Base-by-base conservation (phyloP, 1,284 basidiomycete genomes). In the Xanthoconium separans region DNA sequence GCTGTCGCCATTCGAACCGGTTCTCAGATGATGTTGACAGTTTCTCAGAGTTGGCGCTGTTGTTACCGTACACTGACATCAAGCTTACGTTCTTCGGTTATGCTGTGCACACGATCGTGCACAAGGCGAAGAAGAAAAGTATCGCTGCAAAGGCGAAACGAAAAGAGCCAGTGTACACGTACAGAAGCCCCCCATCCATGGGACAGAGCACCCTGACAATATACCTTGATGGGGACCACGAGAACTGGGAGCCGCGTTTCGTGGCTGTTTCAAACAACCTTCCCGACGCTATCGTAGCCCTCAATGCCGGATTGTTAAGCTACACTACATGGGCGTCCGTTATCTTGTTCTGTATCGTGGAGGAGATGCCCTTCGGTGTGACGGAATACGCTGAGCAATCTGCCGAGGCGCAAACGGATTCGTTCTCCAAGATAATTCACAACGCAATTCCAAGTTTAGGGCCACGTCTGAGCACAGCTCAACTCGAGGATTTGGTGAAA, bases 371-470 rank as follows among this genome's bases (percentile, higher is more conserved):
- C 4, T 77, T 77, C 31, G 76, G 65, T 6, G 65, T 66, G 48
- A 77, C 75, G 1, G 76, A 78, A 47, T 76, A 76, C 31, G 66
- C 70, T 15, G 73, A 75, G 36, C 73, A 77, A 50, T 75, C 70
- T 9, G 63, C 65, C 2, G 74, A 76, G 58, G 58, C 61, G 27
- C 71, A 75, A 52, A 58, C 53, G 8, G 62, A 64, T 12, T 59
- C 57, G 10, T 59, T 75, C 39, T 50, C 69, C 18, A 60, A 66
- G 54, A 64, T 67, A 27, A 57, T 74, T 15, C 52, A 58, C 9
- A 56, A 61, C 30, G 62, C 62, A 12, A 41, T 61, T n/a, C 62
- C 67, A 5, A 57, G 49, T 33, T 52, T 69, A 34, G 60, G 48
- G 36, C 56, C 63, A 30, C 65, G 62, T 8, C 54, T 69, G 62